Evolutionary conservation across 73 alveolate species (phyloP), one percentile per base, ranked within the genome.

Genomic region (Paramecium primaurelia): DNA sequence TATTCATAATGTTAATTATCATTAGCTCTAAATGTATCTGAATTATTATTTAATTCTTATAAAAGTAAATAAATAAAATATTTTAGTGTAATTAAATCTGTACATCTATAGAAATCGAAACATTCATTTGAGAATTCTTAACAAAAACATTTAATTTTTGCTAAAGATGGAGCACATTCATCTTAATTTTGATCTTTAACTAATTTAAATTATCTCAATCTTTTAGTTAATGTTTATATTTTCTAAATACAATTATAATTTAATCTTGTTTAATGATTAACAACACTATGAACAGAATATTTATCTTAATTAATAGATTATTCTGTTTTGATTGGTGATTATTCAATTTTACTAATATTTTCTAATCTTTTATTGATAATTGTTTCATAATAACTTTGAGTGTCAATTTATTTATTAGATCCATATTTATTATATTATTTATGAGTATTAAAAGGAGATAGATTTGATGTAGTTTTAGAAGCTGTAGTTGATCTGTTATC

Each of bases 111-210:
- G 58, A 80, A 80, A 47, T 80, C 91, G 18, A 80, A 80, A 36
- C 91, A 80, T 14, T 80, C 91, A 32, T 80, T 32, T 22, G 47
- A 80, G 58, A 40, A 47, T 26, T 80, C 91, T 80, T 45, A 18
- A 28, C 91, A 80, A 80, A 80, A 80, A 25, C 75, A 80, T 47
- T 80, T 80, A 14, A 80, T 80, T 44, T 80, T 80, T 0, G 91
- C 91, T 20, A 80, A 49, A 8, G 91, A 80, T 28, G 91, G 91
- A 44, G 91, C 91, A 80, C 91, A 80, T 25, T 80, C 91, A 80
- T 80, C 91, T 11, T 80, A 20, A 47, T 80, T 80, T 44, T 80
- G 30, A 80, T 80, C 91, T 47, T 80, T 80, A 10, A 80, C 58
- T 11, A 80, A 18, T 22, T 80, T 80, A 36, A 80, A 80, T 26